Conservation (phyloP, 345 rosid genomes). For the Lenwebbia sp. region DNA sequence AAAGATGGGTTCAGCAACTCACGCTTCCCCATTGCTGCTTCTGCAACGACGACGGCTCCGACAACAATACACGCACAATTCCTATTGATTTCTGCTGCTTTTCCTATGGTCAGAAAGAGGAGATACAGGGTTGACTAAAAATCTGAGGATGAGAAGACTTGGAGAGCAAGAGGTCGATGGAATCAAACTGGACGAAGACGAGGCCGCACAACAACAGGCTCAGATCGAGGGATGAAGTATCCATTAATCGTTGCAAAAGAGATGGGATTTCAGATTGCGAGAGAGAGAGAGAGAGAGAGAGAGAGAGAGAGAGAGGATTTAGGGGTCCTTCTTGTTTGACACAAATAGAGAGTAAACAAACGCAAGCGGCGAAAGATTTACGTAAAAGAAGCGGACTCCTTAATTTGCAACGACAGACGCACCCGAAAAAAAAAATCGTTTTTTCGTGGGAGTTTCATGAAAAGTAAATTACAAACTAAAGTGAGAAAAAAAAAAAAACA, state of each 20-base stretch:
- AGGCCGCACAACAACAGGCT: conserved; percentile 8
- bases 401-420: not conserved
- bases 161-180: conserved; percentile 9
- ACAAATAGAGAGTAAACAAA: not conserved
- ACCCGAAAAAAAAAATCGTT: not conserved
- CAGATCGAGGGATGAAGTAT: conserved; percentile 31
- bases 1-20: conserved; percentile 7
- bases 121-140: conserved; percentile 22
- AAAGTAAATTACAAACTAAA: not conserved
- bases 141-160: conserved; percentile 12
- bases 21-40: conserved; percentile 66
- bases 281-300: not conserved
- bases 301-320: not conserved
- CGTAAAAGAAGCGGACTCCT: not conserved
- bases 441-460: not conserved
- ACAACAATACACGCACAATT: not conserved
- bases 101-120: conserved; percentile 10
- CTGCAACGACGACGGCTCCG: not conserved
- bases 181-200: conserved; percentile 11
- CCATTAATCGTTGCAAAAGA: conserved; percentile 40
- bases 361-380: not conserved
- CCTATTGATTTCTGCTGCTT: not conserved
- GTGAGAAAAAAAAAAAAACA: too few species aligned
- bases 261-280: not conserved
- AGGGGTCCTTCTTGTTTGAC: not conserved